Evolutionary conservation across 106 monocot genomes (phyloP), one percentile per base, ranked within the genome.

Genomic region (Chionographis japonica): DNA sequence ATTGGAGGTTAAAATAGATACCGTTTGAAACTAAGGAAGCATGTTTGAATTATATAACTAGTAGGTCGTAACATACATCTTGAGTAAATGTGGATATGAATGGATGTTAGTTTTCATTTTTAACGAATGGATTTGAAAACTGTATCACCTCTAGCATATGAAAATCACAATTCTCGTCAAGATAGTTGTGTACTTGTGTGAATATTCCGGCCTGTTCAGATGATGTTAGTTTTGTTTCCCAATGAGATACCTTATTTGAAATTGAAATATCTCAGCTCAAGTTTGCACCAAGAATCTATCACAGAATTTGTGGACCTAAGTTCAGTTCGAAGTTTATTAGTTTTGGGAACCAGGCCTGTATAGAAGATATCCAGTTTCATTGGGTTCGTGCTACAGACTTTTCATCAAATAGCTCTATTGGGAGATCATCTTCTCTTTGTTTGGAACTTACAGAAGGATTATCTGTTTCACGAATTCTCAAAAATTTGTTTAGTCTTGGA

Each of bases 341-440:
- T 63, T 73, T 80, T 19, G 82, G 87, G 27, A 92, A 81, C 72
- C 78, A 69, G 75, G 59, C 73, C 46, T 92, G 79, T 60, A 92
- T 80, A 71, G 97, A 83, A 75, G 78, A 85, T 50, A 49, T 66
- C 37, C 63, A 81, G 56, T 87, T 60, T 79, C 20, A 56, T 5
- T 98, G 97, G 97, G 74, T 92, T 61, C 89, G 97, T n/a, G 36
- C 84, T 52, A 58, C 74, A 14, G 97, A 98, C 69, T 98, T 98
- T 59, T 86, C 97, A 36, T 19, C 57, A 53, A 75, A 69, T 52
- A 68, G 63, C n/a, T 64, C 89, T 53, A 63, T 92, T 68, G 97
- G 97, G 58, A 74, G 67, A 49, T 92, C 87, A 41, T 76, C 51
- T 74, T 79, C 56, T 69, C 53, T 87, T 66, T 89, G 80, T 56